Evolutionary conservation across 768 basidiomycete genomes (phyloP).

Genomic region (Tricholoma matsutake): DNA sequence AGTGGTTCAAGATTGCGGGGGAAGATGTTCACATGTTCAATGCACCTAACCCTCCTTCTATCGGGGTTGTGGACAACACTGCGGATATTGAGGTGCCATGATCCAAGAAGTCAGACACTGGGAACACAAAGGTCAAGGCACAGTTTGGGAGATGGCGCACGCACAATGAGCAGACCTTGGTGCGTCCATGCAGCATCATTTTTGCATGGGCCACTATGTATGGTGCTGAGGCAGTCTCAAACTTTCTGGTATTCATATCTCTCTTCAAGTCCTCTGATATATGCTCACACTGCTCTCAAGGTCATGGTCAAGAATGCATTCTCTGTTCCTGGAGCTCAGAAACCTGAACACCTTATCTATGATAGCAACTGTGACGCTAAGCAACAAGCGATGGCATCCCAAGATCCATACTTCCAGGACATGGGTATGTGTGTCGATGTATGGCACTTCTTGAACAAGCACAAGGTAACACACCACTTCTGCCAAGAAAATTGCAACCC

Average conservation of each 20-base stretch:
- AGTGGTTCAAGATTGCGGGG: background rate
- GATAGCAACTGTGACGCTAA: constrained; percentile 24
- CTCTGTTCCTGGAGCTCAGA: constrained; percentile 14
- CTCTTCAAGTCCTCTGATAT: too few species aligned
- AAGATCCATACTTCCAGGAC: constrained; percentile 16
- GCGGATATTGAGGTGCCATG: background rate
- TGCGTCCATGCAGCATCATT: constrained; percentile 27
- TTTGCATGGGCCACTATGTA: constrained; percentile 24
- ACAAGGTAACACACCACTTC: constrained; percentile 18
- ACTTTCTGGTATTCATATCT: constrained; percentile 21
- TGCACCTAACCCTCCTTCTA: background rate
- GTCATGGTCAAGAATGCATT: constrained; percentile 18
- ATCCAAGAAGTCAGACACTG: constrained; percentile 7
- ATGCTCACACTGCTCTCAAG: too few species aligned
- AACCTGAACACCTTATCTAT: constrained; percentile 19
- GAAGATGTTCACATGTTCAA: background rate
- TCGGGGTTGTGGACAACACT: background rate
- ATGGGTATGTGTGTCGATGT: constrained; percentile 22
- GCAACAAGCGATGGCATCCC: constrained; percentile 6
- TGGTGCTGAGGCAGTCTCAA: constrained; percentile 22
- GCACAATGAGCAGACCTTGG: constrained; percentile 28
- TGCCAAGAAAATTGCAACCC: constrained; percentile 28
- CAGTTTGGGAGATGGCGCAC: constrained; percentile 26
- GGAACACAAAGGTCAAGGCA: constrained; percentile 20
- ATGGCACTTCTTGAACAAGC: constrained; percentile 27